Evolutionary conservation across 1,284 basidiomycete genomes (phyloP), one percentile per base, ranked within the genome.

Genomic region (Amylostereum areolatum): DNA sequence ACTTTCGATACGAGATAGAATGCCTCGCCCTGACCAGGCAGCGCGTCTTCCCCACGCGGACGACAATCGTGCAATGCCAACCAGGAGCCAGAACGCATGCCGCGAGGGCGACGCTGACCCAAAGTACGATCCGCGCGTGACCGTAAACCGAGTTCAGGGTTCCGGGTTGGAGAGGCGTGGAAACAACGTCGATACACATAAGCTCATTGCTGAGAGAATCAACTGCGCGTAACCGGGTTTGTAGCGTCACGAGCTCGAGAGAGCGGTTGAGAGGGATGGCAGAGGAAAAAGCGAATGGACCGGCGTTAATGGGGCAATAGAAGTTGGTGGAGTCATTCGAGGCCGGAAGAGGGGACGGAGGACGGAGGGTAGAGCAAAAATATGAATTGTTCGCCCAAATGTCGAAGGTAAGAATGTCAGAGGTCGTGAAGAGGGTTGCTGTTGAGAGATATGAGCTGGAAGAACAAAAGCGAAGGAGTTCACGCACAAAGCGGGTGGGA

Each of bases 341-440:
- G 34, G 64, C 54, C 10, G 81, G 75, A 18, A 89, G 72, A 6
- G 82, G 81, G 6, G 86, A 83, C 8, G 88, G 80, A 3, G 89
- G 87, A 30, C 85, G 82, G 45, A 96, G 69, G 31, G 80, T 75
- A 35, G 77, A 66, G 67, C 93, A 97, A 53, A 95, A 73, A 61
- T 78, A 89, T 5, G 84, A 79, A 52, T 78, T 80, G 53, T 85
- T 85, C 45, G 74, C 74, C 68, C 78, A 85, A 52, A 86, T 78
- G 52, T 75, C 77, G 59, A 93, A 81, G 5, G 91, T 92, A 43
- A 94, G 78, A 27, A 92, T 78, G 47, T 82, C 77, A 1, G 90
- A 85, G 10, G 87, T 82, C 28, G 85, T 86, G 69, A 95, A 93
- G 32, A 95, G 75, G 9, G 92, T 95, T 11, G 91, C 90, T 87